Conservation (phyloP, 1,139 yeast species). For the Eremothecium gossypii region DNA sequence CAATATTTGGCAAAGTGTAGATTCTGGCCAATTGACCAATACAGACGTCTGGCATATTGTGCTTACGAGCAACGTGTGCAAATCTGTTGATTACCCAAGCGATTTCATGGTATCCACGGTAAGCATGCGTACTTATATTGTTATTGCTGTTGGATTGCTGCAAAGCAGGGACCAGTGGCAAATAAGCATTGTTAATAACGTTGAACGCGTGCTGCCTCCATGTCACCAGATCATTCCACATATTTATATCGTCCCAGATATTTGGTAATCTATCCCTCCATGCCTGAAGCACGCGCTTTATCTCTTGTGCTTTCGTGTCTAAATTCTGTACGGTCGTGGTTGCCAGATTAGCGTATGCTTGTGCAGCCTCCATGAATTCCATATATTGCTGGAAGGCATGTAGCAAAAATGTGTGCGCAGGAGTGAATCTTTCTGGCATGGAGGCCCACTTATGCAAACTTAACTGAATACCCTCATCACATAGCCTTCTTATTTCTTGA, state of each 20-base stretch:
- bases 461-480: conserved; percentile 94
- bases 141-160: conserved; percentile 64
- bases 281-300: conserved; percentile 87
- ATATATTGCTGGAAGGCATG: conserved; percentile 97
- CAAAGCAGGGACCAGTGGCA: conserved; percentile 83
- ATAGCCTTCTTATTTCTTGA: conserved; percentile 71
- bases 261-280: conserved; percentile 98
- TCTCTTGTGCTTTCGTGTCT: conserved; percentile 86
- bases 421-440: conserved; percentile 66
- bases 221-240: conserved; percentile 96
- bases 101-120: conserved; percentile 95
- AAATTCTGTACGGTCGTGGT: conserved; percentile 87
- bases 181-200: conserved; percentile 88
- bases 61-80: conserved; percentile 97
- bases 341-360: conserved; percentile 80
- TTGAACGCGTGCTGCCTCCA: conserved; percentile 99
- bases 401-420: conserved; percentile 80
- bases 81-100: conserved; percentile 98
- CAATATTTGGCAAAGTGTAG: conserved; percentile 93
- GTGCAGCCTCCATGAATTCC: conserved; percentile 96
- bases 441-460: conserved; percentile 92
- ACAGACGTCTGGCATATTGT: conserved; percentile 95
- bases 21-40: conserved; percentile 86
- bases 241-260: conserved; percentile 91
- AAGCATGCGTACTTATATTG: conserved; percentile 84